These are phyloP conservation scores for Globisporangium cylindrosporum DNA, from an alignment of 352 stramenopile species.

Conservation along the genomic window DNA sequence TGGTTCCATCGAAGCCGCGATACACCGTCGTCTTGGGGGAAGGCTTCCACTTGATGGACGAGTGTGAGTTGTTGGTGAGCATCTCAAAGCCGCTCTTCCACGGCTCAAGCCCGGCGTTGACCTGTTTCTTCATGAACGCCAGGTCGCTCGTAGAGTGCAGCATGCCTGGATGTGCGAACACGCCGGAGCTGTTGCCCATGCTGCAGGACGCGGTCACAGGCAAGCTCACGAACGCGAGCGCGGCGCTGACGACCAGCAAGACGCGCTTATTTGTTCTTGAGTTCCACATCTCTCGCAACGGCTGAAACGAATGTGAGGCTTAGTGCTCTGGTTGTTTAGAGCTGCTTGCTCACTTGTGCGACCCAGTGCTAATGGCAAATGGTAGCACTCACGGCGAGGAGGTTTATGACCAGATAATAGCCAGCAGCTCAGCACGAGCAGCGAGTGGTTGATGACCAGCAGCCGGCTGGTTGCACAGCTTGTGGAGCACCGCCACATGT, in stretches of 20 bases:
- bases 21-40: slow-evolving; percentile 12
- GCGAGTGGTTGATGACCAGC: neutral
- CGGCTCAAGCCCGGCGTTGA: slow-evolving; percentile 15
- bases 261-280: neutral
- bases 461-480: neutral
- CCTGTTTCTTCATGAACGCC: slow-evolving; percentile 16
- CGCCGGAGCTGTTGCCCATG: slow-evolving; percentile 7
- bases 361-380: neutral
- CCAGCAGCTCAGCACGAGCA: neutral
- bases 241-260: neutral
- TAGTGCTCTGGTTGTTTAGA: neutral
- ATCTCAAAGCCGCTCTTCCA: slow-evolving; percentile 21
- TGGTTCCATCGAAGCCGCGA: slow-evolving; percentile 12
- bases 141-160: slow-evolving; percentile 20
- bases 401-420: neutral
- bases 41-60: slow-evolving; percentile 13
- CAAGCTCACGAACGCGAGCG: slow-evolving; percentile 4
- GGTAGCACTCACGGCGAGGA: neutral
- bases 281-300: neutral
- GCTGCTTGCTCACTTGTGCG: neutral
- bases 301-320: neutral
- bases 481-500: neutral
- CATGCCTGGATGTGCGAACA: slow-evolving; percentile 19
- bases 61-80: slow-evolving; percentile 20
- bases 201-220: slow-evolving; percentile 5